Percentiles rank a stretch among this genome's conserved stretches.
Conservation (phyloP, 208 protist genomes). For the Acanthamoeba lenticulata region DNA sequence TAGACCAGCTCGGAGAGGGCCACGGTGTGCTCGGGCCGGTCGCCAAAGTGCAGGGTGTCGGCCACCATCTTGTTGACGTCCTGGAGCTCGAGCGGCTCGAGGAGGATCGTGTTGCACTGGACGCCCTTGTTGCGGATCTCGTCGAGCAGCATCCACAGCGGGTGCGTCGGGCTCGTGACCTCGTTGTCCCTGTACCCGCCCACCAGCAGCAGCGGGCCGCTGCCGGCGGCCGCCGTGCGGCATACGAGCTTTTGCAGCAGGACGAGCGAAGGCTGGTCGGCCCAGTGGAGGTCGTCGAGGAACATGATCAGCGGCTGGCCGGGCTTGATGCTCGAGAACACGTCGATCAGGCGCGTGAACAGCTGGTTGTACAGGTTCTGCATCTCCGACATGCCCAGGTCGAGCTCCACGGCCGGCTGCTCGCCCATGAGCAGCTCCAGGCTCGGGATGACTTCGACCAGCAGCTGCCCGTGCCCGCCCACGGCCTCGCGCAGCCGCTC, state of each 20-base stretch:
- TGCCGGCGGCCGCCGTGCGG: not conserved
- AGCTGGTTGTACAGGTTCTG: slow-evolving; percentile 38
- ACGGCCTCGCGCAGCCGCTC: not conserved
- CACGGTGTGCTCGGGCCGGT: not conserved
- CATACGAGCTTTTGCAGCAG: slow-evolving; percentile 30
- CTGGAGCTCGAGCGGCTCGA: not conserved
- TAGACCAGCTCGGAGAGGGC: not conserved
- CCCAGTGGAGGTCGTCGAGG: slow-evolving; percentile 52
- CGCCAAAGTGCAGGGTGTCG: not conserved
- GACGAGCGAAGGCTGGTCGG: slow-evolving; percentile 33
- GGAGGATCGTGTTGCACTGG: not conserved
- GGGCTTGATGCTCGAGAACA: slow-evolving; percentile 7
- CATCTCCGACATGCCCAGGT: slow-evolving; percentile 50
- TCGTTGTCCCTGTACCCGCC: slow-evolving; percentile 48
- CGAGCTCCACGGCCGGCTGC: slow-evolving; percentile 16
- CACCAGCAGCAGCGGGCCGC: slow-evolving; percentile 8
- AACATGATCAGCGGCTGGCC: slow-evolving; percentile 43
- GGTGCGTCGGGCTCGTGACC: not conserved
- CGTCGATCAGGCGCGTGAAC: slow-evolving; percentile 46
- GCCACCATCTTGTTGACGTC: slow-evolving; percentile 47
- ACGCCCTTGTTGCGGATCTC: slow-evolving; percentile 30
- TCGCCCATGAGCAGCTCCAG: slow-evolving; percentile 53
- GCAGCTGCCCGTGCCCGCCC: slow-evolving; percentile 3
- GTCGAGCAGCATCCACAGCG: slow-evolving; percentile 38
- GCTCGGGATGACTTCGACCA: slow-evolving; percentile 44